Percentiles rank a stretch among this genome's conserved stretches.
Conservation (phyloP, 2,329 filamentous ascomycete genomes). For the Botrytis byssoidea region DNA sequence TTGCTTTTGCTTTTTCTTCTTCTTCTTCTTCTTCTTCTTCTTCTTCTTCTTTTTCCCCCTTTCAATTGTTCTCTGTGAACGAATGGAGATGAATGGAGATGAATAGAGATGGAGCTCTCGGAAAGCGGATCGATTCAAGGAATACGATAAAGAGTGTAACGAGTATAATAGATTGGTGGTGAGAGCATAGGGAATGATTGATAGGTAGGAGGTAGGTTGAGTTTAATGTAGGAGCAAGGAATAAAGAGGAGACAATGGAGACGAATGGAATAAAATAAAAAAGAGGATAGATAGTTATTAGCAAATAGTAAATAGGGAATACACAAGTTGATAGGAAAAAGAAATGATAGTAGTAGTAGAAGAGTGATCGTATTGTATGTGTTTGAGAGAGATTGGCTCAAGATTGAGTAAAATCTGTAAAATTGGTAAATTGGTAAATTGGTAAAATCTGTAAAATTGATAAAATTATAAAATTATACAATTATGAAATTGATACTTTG, state of each 20-base stretch:
- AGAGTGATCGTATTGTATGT: neutral
- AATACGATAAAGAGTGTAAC: slow-evolving; percentile 17
- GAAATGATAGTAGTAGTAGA: neutral
- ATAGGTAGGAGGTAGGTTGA: neutral
- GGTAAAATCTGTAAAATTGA: no score
- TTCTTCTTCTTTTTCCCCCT: neutral
- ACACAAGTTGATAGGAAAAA: neutral
- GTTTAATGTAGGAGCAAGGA: neutral
- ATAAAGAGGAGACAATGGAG: neutral
- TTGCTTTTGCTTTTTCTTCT: neutral
- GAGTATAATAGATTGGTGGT: slow-evolving; percentile 5
- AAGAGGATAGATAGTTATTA: neutral
- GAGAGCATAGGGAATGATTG: slow-evolving; percentile 17
- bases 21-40: neutral
- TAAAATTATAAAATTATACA: neutral
- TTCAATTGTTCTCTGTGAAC: neutral
- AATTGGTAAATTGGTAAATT: neutral
- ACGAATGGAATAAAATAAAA: neutral
- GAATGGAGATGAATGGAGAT: no score
- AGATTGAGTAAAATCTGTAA: neutral
- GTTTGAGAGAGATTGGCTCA: neutral
- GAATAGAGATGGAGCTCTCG: neutral
- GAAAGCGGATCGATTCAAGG: slow-evolving; percentile 9
- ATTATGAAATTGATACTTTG: neutral
- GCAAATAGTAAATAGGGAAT: no score